Evolutionary conservation across 1,139 yeast genomes (phyloP).

Genomic region (Wickerhamomyces sp.): DNA sequence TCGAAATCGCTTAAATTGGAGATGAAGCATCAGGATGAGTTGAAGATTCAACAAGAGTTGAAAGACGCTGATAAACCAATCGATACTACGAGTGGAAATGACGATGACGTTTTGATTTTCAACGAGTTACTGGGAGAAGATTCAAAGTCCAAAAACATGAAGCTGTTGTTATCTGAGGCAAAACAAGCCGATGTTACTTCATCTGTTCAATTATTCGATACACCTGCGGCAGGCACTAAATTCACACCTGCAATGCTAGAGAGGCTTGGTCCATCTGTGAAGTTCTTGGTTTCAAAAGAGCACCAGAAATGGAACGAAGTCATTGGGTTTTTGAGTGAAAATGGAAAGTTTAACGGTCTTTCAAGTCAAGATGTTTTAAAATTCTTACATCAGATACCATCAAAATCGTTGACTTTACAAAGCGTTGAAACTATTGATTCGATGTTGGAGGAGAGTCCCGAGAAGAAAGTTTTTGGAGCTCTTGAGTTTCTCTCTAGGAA

Average conservation of each 20-base stretch:
- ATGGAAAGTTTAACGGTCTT: slow-evolving; percentile 40
- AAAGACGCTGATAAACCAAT: slow-evolving; percentile 6
- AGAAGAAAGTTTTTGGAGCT: slow-evolving; percentile 32
- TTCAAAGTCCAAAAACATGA: background rate
- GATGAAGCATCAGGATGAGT: slow-evolving; percentile 22
- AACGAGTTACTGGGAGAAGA: slow-evolving; percentile 17
- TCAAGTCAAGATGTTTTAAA: slow-evolving; percentile 32
- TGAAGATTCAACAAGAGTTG: slow-evolving; percentile 10
- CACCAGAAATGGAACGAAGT: slow-evolving; percentile 55
- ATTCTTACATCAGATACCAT: slow-evolving; percentile 43
- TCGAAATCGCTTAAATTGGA: slow-evolving; percentile 28
- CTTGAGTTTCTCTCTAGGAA: slow-evolving; percentile 42
- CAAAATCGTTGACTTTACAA: slow-evolving; percentile 27
- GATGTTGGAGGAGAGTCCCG: slow-evolving; percentile 32
- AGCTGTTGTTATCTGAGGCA: background rate
- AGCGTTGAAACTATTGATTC: slow-evolving; percentile 35
- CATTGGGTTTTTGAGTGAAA: slow-evolving; percentile 37
- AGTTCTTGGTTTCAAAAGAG: slow-evolving; percentile 38
- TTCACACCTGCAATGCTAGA: slow-evolving; percentile 41
- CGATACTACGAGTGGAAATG: slow-evolving; percentile 19
- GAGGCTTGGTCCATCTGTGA: slow-evolving; percentile 43
- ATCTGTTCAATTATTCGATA: slow-evolving; percentile 13
- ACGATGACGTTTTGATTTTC: slow-evolving; percentile 29
- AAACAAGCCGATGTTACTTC: slow-evolving; percentile 2
- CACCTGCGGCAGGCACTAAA: slow-evolving; percentile 22